Evolutionary conservation across 169 alveolate genomes (phyloP), one percentile per base, ranked within the genome.

Genomic region (Cryptosporidium muris): DNA sequence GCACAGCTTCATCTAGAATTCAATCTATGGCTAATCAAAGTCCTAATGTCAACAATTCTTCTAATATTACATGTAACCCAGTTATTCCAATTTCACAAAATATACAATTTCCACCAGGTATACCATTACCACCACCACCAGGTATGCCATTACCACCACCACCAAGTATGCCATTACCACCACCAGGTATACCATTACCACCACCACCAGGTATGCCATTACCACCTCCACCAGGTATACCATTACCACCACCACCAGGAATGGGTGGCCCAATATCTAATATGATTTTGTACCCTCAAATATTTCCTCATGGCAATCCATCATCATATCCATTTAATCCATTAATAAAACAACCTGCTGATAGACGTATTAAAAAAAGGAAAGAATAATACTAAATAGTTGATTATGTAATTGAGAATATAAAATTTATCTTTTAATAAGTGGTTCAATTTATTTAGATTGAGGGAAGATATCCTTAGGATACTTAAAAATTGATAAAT

Each of bases 131-230:
- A 16, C 65, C 36, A 16, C 49, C 37, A 0, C n/a, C 47, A n/a
- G 49, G 37, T 14, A 52, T 52, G 25, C 63, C 63, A 0, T 52
- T 4, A 14, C n/a, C 63, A 14, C 63, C n/a, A 5, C 25, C 63
- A 4, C 25, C 63, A 4, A 14, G 25, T 52, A 25, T 37, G 4
- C 7, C 25, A 8, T 4, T 52, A 34, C 65, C 16, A 64, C 36
- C 65, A 64, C 43, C 65, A 60, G 43, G n/a, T n/a, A 40, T 47
- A 7, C 65, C 65, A n/a, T 47, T 11, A 8, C 53, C 53, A 48
- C 7, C 43, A 16, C 36, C 43, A 3, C 65, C 36, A 16, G 49
- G 37, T 38, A 60, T 52, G n/a, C 12, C 65, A 16, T 4, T 60
- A 34, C 9, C 43, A 34, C 65, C 5, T 34, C 38, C 38, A 60